phyloP scores from a whole-genome alignment of 1,139 yeast genomes.

The Suzukiozyma palmioleophila region DNA sequence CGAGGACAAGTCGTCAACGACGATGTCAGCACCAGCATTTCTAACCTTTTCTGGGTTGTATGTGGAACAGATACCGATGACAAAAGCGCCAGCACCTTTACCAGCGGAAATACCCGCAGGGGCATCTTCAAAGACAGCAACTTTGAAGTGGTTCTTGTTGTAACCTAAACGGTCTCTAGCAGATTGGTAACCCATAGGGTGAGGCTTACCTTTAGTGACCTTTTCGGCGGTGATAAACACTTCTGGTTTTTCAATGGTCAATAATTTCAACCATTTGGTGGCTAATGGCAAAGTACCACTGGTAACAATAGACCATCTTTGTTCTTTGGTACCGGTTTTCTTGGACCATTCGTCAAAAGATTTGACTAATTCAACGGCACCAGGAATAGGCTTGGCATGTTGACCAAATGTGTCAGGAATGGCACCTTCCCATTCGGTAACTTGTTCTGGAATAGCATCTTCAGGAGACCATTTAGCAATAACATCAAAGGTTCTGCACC shows the following conservation, averaged over 20 bases:
- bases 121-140: slow-evolving; percentile 80
- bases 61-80: slow-evolving; percentile 80
- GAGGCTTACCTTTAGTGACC: slow-evolving; percentile 75
- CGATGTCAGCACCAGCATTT: slow-evolving; percentile 76
- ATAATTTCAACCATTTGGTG: slow-evolving; percentile 69
- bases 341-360: slow-evolving; percentile 43
- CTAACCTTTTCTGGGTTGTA: slow-evolving; percentile 66
- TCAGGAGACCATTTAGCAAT: slow-evolving; percentile 72
- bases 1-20: slow-evolving; percentile 63
- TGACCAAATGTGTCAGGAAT: slow-evolving; percentile 73
- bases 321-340: slow-evolving; percentile 39
- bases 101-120: slow-evolving; percentile 88
- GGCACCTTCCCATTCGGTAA: slow-evolving; percentile 63
- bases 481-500: slow-evolving; percentile 78
- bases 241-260: slow-evolving; percentile 60
- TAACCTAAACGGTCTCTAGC: slow-evolving; percentile 60
- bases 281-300: slow-evolving; percentile 79
- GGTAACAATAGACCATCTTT: slow-evolving; percentile 80
- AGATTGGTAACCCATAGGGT: slow-evolving; percentile 74
- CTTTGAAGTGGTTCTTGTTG: slow-evolving; percentile 42
- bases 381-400: slow-evolving; percentile 68
- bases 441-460: slow-evolving; percentile 63
- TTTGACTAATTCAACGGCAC: slow-evolving; percentile 62
- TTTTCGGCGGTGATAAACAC: slow-evolving; percentile 77
- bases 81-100: slow-evolving; percentile 77